phyloP scores from a whole-genome alignment of 2,329 filamentous ascomycete species.

The Conoideocrella luteorostrata region DNA sequence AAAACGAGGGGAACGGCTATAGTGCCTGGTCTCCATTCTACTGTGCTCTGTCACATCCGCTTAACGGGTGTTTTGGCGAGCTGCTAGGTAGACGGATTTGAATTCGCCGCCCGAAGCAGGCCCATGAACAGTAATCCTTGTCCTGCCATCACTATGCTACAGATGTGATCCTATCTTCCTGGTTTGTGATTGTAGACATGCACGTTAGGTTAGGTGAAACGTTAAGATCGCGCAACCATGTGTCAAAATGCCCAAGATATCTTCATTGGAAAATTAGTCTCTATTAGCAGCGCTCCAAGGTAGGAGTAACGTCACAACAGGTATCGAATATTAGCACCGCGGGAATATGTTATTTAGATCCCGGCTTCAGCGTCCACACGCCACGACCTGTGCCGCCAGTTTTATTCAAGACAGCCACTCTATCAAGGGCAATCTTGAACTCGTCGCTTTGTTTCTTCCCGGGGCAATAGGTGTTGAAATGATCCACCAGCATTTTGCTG shows the following conservation, averaged over 20 bases:
- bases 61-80: conserved; percentile 18
- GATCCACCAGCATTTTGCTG: conserved; percentile 80
- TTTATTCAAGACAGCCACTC: conserved; percentile 66
- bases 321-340: background rate
- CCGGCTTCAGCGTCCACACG: conserved; percentile 45
- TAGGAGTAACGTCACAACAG: background rate
- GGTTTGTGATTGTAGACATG: too few species aligned
- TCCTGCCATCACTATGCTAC: conserved; percentile 16
- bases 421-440: conserved; percentile 75
- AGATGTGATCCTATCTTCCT: too few species aligned
- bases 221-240: too few species aligned
- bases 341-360: conserved; percentile 15
- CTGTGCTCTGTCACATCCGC: conserved; percentile 36
- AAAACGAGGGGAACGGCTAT: conserved; percentile 66
- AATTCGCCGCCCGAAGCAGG: conserved; percentile 39
- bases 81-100: conserved; percentile 34
- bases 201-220: too few species aligned
- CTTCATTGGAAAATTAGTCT: background rate
- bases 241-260: too few species aligned
- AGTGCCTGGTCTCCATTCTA: conserved; percentile 58
- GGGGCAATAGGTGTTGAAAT: conserved; percentile 74
- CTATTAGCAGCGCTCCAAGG: conserved; percentile 1
- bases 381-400: conserved; percentile 44
- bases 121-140: conserved; percentile 32
- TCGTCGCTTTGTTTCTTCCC: conserved; percentile 61